Conservation (phyloP, 164 flowering plant species). For the Chloranthus sessilifolius region DNA sequence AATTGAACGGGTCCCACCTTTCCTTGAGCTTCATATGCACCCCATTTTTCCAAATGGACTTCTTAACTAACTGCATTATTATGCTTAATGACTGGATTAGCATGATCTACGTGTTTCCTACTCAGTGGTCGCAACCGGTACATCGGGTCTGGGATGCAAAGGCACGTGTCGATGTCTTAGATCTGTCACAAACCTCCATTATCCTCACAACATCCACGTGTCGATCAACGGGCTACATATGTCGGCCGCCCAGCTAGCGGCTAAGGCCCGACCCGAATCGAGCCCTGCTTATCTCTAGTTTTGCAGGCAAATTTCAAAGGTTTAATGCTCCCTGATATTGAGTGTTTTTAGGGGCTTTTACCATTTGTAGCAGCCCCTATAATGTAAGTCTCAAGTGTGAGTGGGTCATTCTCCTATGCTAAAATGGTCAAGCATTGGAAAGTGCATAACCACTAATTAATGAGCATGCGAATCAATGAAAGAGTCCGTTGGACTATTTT, state of each 20-base stretch:
- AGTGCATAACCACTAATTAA: too few species aligned
- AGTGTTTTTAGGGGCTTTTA: too few species aligned
- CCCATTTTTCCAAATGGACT: constrained; percentile 18
- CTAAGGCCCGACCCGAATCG: too few species aligned
- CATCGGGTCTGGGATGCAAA: neutral
- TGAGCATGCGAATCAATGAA: too few species aligned
- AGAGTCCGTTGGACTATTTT: too few species aligned
- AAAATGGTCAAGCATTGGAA: too few species aligned
- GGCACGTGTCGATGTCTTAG: constrained; percentile 5
- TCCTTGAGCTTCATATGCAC: constrained; percentile 1
- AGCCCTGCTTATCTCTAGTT: too few species aligned
- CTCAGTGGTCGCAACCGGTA: constrained; percentile 12
- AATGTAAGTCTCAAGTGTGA: too few species aligned
- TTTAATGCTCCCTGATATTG: too few species aligned
- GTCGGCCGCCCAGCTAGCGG: too few species aligned
- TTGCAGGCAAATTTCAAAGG: neutral
- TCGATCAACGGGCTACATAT: neutral
- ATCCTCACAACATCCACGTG: neutral
- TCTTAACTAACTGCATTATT: constrained; percentile 28
- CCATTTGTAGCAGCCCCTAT: too few species aligned
- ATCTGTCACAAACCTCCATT: neutral
- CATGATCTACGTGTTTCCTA: constrained; percentile 19
- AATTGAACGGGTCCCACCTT: constrained; percentile 19
- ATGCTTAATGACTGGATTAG: constrained; percentile 19
- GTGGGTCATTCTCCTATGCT: too few species aligned